Evolutionary conservation across 495 filamentous ascomycete species (phyloP), one percentile per base, ranked within the genome.

Genomic region (Penicillium daleae): DNA sequence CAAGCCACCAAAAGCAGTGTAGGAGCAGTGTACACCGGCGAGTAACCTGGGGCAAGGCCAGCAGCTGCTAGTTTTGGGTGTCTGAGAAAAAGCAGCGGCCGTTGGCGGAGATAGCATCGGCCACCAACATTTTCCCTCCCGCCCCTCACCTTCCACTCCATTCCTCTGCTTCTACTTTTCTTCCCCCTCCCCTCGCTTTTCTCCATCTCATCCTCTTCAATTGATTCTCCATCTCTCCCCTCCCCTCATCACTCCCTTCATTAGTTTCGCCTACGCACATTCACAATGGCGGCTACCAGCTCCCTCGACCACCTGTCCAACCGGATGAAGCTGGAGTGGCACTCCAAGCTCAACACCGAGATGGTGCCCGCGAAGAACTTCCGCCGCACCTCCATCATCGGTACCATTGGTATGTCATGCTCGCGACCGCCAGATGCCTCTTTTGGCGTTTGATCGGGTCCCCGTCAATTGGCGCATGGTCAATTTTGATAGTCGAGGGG

Each of bases 371-470:
- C 85, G 50, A 90, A 90, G 81, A 92, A 92, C 82, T 94, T 93
- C 75, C 91, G 95, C 65, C 91, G 96, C 61, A 96, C 96, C 56
- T 97, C 94, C 64, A 99, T 99, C 84, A 97, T 99, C 77, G 90
- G 95, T 79, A 99, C 95, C 73, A 99, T 99, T 78, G 95, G 95
- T 90, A 83, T 72, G 77, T 72, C 13, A 6, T 52, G 1, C 24
- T 17, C 26, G 10, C 32, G 24, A 59, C n/a, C 17, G 21, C 32
- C 10, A 10, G 17, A 15, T 3, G 17, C n/a, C n/a, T 13, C 19
- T 27, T 21, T 35, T 48, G 40, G 9, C 40, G 35, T 35, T 1
- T 1, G n/a, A 2, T 6, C 15, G 29, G 3, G 7, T 37, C 22
- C n/a, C 32, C 13, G 4, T 8, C 21, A 19, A 24, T 35, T 52